Evolutionary conservation across 768 basidiomycete species (phyloP).

Genomic region (Russula sp.): DNA sequence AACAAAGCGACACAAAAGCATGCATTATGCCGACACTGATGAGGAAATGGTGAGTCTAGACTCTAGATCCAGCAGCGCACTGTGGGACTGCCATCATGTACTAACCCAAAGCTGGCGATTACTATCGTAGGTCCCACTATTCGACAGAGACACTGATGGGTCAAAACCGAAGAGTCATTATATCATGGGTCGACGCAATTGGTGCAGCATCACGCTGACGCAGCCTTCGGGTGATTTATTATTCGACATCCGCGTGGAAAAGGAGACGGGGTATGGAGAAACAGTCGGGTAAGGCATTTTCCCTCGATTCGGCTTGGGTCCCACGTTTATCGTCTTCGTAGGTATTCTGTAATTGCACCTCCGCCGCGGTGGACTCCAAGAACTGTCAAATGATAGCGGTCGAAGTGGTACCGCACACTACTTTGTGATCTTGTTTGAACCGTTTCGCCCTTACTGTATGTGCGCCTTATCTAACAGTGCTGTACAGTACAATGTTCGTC

Average conservation of each 20-base stretch:
- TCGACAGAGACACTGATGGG: slow-evolving; percentile 74
- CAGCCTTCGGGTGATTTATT: slow-evolving; percentile 56
- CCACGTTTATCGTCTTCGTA: background rate
- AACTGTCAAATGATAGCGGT: slow-evolving; percentile 1
- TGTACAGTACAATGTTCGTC: slow-evolving; percentile 6
- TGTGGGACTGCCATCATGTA: slow-evolving; percentile 3
- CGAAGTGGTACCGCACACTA: background rate
- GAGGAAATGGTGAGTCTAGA: slow-evolving; percentile 66
- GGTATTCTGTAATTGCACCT: slow-evolving; percentile 35
- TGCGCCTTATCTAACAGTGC: background rate
- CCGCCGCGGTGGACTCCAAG: slow-evolving; percentile 35
- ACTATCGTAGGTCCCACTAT: slow-evolving; percentile 62
- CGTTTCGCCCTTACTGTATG: background rate
- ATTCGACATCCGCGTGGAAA: slow-evolving; percentile 87
- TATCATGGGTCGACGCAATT: slow-evolving; percentile 89
- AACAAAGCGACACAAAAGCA: slow-evolving; percentile 71
- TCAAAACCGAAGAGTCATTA: slow-evolving; percentile 68
- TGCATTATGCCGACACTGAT: slow-evolving; percentile 80
- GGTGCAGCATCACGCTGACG: slow-evolving; percentile 70
- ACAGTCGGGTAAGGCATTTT: slow-evolving; percentile 66
- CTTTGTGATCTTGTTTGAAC: background rate
- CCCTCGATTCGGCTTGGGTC: slow-evolving; percentile 1
- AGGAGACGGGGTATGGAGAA: slow-evolving; percentile 72
- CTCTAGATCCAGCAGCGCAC: background rate
- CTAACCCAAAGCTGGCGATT: background rate